Base-by-base conservation (phyloP, 1,284 basidiomycete species). In the Sporisorium reilianum region DNA sequence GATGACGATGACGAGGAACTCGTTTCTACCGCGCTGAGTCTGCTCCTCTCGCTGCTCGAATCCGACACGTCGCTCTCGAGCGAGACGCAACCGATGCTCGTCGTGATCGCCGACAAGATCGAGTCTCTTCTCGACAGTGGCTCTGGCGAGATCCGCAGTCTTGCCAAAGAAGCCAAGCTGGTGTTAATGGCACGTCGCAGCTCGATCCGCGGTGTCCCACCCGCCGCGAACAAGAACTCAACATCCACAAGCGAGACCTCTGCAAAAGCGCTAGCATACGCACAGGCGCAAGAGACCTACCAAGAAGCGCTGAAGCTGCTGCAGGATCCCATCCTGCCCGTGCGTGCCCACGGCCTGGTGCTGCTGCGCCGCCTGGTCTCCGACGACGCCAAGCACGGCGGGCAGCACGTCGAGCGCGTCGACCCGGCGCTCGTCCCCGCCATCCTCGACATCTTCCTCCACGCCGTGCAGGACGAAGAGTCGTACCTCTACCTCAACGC, bases 401-500 rank as follows among this genome's bases (percentile, higher is more conserved):
- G 69, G 5, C 59, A 60, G 40, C 36, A 58, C 6, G 54, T 70
- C 18, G 56, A 22, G 20, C 49, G 58, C 22, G 38, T 81, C 12
- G 79, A 78, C 30, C 67, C 75, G 9, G 78, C 80, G 2, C 87
- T 97, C 16, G 85, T 92, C 5, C 93, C 94, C 0, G 91, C 91
- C 1, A 93, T 97, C 75, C 86, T 95, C 46, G 92, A 93, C 48
- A 91, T 97, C 54, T 95, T 97, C 83, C 85, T 97, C 67, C 90
- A 93, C 78, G 89, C 91, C 0, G 86, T 97, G 4, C 91, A 94
- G 80, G 94, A 97, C 78, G 92, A 95, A 53, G 96, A 99, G 82
- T 94, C 93, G 34, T 98, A 95, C 85, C 90, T 98, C 64, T 98
- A 95, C 84, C 87, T 98, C 60, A 95, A 95, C 81, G 94, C 93